Conservation (phyloP, 2,329 filamentous ascomycete species). For the Seiridium cupressi region DNA sequence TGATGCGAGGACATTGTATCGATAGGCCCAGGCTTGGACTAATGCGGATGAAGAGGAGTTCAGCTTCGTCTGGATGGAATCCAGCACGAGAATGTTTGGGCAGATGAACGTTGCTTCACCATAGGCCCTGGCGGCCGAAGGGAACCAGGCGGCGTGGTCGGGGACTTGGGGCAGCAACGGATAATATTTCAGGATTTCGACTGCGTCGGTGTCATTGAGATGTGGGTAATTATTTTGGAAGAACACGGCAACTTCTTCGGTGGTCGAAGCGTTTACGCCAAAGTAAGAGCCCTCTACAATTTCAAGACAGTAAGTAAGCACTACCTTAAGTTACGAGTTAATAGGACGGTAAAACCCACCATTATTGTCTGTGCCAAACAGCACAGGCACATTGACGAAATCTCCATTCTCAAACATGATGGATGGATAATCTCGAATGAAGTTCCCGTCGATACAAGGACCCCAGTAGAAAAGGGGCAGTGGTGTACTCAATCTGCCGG, state of each 20-base stretch:
- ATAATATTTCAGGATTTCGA: constrained; percentile 36
- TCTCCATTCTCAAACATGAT: constrained; percentile 34
- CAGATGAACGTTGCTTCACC: constrained; percentile 44
- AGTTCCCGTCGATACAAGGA: constrained; percentile 46
- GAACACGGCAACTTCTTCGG: constrained; percentile 35
- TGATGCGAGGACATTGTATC: constrained; percentile 45
- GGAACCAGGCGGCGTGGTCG: constrained; percentile 40
- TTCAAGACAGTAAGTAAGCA: background rate
- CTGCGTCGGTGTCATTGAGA: constrained; percentile 33
- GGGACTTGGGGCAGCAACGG: constrained; percentile 33
- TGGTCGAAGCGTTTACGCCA: constrained; percentile 33
- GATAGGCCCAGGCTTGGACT: constrained; percentile 42
- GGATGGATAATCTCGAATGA: constrained; percentile 41
- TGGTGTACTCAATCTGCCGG: constrained; percentile 28
- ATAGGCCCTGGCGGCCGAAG: constrained; percentile 21
- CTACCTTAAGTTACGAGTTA: no score
- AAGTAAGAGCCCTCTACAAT: constrained; percentile 45
- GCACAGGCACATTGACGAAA: constrained; percentile 42
- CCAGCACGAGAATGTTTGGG: constrained; percentile 30
- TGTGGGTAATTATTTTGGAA: constrained; percentile 46
- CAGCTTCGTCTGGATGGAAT: constrained; percentile 14
- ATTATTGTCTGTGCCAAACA: constrained; percentile 43
- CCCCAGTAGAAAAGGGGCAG: constrained; percentile 48
- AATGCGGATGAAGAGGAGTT: constrained; percentile 3
- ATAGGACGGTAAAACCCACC: constrained; percentile 27